A percentile compares a stretch with the other conserved stretches of the same genome.
These are phyloP conservation scores for Backusella morwellensis DNA, from an alignment of 192 early-diverging fungal species.

Conservation along the genomic window DNA sequence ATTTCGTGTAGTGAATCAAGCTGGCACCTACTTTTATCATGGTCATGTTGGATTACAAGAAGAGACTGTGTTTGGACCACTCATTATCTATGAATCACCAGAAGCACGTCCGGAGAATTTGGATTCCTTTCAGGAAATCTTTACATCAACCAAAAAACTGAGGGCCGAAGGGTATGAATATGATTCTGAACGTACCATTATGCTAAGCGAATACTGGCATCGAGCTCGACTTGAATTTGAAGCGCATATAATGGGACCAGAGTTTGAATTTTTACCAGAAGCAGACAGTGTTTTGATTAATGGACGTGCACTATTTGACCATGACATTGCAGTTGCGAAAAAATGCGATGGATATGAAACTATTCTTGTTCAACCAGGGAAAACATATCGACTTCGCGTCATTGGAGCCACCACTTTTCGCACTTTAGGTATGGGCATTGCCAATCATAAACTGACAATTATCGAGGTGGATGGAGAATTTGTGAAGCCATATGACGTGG, in stretches of 20 bases:
- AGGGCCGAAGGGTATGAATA: slow-evolving; percentile 21
- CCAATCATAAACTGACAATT: slow-evolving; percentile 52
- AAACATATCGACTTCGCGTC: slow-evolving; percentile 40
- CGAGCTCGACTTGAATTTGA: slow-evolving; percentile 30
- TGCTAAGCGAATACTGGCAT: slow-evolving; percentile 45
- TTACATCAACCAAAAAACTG: neutral
- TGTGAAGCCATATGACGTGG: slow-evolving; percentile 37
- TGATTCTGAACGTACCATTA: slow-evolving; percentile 38
- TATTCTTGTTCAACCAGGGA: slow-evolving; percentile 19
- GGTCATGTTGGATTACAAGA: slow-evolving; percentile 30
- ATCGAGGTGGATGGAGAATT: slow-evolving; percentile 52
- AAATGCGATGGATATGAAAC: slow-evolving; percentile 21
- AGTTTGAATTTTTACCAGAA: slow-evolving; percentile 14
- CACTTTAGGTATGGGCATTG: slow-evolving; percentile 43
- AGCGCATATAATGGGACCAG: slow-evolving; percentile 9
- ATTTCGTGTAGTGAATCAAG: slow-evolving; percentile 40
- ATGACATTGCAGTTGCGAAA: neutral
- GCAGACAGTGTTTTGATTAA: slow-evolving; percentile 53
- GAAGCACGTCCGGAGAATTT: slow-evolving; percentile 12
- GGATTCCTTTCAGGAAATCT: neutral
- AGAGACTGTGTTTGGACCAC: slow-evolving; percentile 14
- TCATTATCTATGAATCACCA: slow-evolving; percentile 21
- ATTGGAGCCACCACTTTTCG: slow-evolving; percentile 44
- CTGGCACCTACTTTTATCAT: slow-evolving; percentile 49
- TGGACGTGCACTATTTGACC: slow-evolving; percentile 21